A percentile compares a stretch with the other conserved stretches of the same genome.
Evolutionary conservation across 2,329 filamentous ascomycete species (phyloP).

Genomic region (Talaromyces amestolkiae): DNA sequence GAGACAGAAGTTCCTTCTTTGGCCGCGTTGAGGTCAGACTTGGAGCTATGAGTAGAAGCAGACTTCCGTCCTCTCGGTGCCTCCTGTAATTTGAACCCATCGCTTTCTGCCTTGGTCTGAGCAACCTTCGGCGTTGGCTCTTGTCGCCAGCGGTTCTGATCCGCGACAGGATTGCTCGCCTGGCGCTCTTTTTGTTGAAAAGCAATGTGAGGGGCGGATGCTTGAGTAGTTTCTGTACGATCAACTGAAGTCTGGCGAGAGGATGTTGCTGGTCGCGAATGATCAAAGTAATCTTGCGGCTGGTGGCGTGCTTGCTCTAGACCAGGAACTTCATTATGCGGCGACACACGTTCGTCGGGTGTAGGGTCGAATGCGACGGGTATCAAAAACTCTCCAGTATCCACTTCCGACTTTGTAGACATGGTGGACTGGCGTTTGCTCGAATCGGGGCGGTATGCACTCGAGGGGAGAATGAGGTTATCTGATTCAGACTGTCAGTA

Average conservation of each 20-base stretch:
- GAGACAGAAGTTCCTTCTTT: constrained; percentile 43
- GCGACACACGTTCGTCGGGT: constrained; percentile 56
- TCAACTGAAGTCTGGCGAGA: constrained; percentile 27
- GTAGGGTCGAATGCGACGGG: constrained; percentile 70
- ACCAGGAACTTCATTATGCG: constrained; percentile 1
- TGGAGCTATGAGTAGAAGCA: constrained; percentile 32
- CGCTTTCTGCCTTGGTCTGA: constrained; percentile 31
- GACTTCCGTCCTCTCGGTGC: constrained; percentile 65
- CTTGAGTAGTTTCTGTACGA: constrained; percentile 34
- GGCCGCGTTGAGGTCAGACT: constrained; percentile 21
- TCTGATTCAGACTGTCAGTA: constrained; percentile 38
- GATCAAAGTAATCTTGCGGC: constrained; percentile 57
- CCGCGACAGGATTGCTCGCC: constrained; percentile 48
- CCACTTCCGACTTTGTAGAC: constrained; percentile 54
- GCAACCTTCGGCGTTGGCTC: constrained; percentile 22
- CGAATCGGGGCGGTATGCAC: constrained; percentile 60
- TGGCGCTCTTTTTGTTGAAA: constrained; percentile 80
- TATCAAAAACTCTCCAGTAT: constrained; percentile 67
- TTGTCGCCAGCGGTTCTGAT: constrained; percentile 30
- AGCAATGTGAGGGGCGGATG: constrained; percentile 80
- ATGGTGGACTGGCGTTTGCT: constrained; percentile 72
- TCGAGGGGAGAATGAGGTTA: constrained; percentile 68
- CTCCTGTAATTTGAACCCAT: constrained; percentile 77
- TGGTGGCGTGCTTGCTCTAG: constrained; percentile 31
- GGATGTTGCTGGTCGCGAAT: constrained; percentile 26